Conservation (phyloP, 805 yeast genomes). For the Lipomyces mesembrius region DNA sequence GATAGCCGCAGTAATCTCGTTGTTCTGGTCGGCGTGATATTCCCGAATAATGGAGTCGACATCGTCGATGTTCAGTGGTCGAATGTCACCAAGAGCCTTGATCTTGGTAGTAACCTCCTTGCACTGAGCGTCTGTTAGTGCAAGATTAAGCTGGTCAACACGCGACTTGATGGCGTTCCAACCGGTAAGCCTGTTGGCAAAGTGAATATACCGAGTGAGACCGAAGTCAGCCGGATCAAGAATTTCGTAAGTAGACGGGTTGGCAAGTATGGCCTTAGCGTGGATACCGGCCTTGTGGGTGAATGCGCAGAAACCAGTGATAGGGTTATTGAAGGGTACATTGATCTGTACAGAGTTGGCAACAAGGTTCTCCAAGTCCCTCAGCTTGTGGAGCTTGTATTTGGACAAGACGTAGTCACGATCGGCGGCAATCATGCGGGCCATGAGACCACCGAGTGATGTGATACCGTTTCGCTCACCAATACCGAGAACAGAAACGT, state of each 20-base stretch:
- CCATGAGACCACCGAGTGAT: constrained; percentile 97
- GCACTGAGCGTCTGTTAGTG: constrained; percentile 87
- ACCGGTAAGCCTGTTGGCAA: constrained; percentile 96
- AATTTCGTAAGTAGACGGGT: constrained; percentile 98
- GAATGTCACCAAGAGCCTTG: constrained; percentile 91
- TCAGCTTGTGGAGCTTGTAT: constrained; percentile 91
- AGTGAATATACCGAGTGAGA: constrained; percentile 92
- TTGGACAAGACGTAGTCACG: constrained; percentile 93
- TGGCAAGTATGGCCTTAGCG: constrained; percentile 97
- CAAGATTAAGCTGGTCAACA: constrained; percentile 93
- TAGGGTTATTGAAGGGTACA: constrained; percentile 97
- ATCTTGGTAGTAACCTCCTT: constrained; percentile 94
- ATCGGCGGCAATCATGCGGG: constrained; percentile 98
- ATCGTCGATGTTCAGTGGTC: constrained; percentile 93
- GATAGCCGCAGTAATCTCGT: constrained; percentile 26
- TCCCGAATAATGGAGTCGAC: constrained; percentile 96
- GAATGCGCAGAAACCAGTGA: constrained; percentile 99
- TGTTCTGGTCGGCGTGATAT: constrained; percentile 65
- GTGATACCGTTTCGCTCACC: constrained; percentile 99
- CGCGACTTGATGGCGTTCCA: constrained; percentile 99
- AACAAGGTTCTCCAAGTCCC: constrained; percentile 93
- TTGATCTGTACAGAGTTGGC: constrained; percentile 98
- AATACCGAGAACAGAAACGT: constrained; percentile 93
- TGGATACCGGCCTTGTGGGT: constrained; percentile 99
- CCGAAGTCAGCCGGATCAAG: constrained; percentile 95